These are phyloP conservation scores for Macaranga tanarius DNA, from an alignment of 441 rosid species.

Conservation along the genomic window DNA sequence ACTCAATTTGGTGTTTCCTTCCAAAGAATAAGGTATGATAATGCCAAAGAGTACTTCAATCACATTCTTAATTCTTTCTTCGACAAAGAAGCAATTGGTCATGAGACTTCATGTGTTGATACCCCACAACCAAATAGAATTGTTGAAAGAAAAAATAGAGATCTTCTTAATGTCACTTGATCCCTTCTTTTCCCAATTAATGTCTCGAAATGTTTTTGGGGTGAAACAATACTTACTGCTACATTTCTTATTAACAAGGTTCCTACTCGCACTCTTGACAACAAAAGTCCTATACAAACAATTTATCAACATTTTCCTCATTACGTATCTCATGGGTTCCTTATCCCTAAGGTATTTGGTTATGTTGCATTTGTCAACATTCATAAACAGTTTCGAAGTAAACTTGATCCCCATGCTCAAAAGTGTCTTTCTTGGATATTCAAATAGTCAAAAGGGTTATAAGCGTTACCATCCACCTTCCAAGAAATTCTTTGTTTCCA, in stretches of 20 bases:
- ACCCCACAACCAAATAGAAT: background rate
- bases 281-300: background rate
- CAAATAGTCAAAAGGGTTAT: background rate
- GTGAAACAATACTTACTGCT: too few species aligned
- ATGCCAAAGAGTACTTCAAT: background rate
- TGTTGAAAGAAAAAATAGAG: too few species aligned
- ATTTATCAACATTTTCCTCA: too few species aligned
- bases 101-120: background rate
- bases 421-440: background rate
- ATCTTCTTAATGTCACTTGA: too few species aligned
- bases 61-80: background rate
- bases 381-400: background rate
- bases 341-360: background rate
- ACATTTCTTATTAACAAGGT: background rate
- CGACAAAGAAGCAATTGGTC: too few species aligned
- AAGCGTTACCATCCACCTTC: background rate
- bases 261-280: background rate
- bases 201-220: too few species aligned
- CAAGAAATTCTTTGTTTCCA: background rate
- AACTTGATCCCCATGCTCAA: background rate
- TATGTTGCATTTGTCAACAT: background rate
- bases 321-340: background rate
- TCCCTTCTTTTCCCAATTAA: too few species aligned
- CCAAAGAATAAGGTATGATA: background rate
- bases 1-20: background rate